Evolutionary conservation across 257 asterid genomes (phyloP), one percentile per base, ranked within the genome.

Genomic region (Sherardia arvensis): DNA sequence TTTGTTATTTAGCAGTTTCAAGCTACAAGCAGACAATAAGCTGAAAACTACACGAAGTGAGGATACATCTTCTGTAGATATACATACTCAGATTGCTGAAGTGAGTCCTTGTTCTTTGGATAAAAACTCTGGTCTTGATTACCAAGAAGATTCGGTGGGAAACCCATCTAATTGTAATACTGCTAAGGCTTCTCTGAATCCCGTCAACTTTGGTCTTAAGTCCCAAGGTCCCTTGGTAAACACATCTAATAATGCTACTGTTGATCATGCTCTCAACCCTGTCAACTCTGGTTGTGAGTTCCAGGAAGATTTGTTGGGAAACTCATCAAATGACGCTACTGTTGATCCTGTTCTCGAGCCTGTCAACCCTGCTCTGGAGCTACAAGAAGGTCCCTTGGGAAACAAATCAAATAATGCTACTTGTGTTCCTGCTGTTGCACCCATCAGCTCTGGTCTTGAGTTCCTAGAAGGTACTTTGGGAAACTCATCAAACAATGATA

Each of bases 1-100:
- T 62, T 10, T 55, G 62, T 54, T 32, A 72, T 65, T 15, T 53
- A 30, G 62, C 83, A 82, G 83, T 59, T 66, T 29, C 62, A 23
- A 59, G 67, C 78, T 64, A 63, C 71, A 45, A 25, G 76, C 70
- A n/a, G 54, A 65, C 67, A 61, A 45, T 20, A 43, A 43, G 51
- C 70, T 71, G n/a, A 64, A n/a, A 59, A 53, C 55, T 36, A 51
- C 53, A 71, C 72, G 59, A n/a, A 65, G 60, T 57, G 71, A 57
- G 51, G 14, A 60, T 14, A 66, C 59, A 34, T 53, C 68, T 62
- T 62, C 65, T 17, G 62, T 26, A 20, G 68, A 67, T 68, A 64
- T 25, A 53, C 12, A n/a, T 68, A 33, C 60, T 71, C 69, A 59
- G 70, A 69, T 71, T 66, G 64, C 78, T 60, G 66, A 20, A 36